These are phyloP conservation scores for Neurospora sp. DNA, from an alignment of 2,329 filamentous ascomycete species.

Conservation along the genomic window DNA sequence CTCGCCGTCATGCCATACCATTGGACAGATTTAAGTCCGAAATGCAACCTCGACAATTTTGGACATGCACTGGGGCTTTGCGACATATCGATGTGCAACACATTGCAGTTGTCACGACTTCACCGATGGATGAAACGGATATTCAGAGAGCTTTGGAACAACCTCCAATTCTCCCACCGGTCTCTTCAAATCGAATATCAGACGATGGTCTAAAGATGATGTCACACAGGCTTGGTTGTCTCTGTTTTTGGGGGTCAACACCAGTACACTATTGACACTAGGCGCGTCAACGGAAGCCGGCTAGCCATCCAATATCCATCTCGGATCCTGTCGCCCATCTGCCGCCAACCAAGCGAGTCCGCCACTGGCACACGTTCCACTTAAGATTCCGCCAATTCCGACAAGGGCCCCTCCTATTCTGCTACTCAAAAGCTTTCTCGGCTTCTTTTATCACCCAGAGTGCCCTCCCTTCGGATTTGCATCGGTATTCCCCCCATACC, in stretches of 20 bases:
- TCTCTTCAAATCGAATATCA: neutral
- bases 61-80: neutral
- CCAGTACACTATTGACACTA: neutral
- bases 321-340: neutral
- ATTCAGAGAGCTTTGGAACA: neutral
- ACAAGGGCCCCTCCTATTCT: slow-evolving; percentile 5
- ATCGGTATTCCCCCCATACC: slow-evolving; percentile 17
- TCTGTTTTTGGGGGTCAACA: too few species aligned
- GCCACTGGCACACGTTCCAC: neutral
- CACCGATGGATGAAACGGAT: neutral
- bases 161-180: neutral
- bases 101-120: neutral
- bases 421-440: slow-evolving; percentile 7
- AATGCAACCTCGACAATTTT: neutral
- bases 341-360: neutral
- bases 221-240: neutral
- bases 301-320: neutral
- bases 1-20: neutral
- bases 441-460: slow-evolving; percentile 11
- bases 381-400: slow-evolving; percentile 9
- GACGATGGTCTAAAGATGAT: neutral
- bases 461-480: slow-evolving; percentile 17
- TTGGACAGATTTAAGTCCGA: neutral
- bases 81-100: neutral
- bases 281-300: neutral